phyloP scores from a whole-genome alignment of 495 filamentous ascomycete genomes.

The Viridothelium virens region DNA sequence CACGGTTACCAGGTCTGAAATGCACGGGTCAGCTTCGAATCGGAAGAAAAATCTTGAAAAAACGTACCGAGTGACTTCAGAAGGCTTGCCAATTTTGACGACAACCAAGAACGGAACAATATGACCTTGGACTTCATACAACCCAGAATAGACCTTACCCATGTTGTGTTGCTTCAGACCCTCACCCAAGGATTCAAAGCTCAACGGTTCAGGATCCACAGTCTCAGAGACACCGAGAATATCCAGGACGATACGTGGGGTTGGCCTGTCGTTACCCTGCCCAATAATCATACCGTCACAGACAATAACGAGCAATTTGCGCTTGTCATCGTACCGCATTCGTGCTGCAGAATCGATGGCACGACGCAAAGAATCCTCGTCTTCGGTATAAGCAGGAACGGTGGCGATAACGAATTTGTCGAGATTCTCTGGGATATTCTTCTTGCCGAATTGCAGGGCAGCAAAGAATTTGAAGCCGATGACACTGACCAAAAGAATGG shows the following conservation, averaged over 20 bases:
- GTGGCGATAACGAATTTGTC: constrained; percentile 99
- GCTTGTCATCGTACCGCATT: constrained; percentile 97
- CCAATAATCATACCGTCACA: constrained; percentile 99
- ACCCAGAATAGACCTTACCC: constrained; percentile 95
- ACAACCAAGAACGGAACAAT: constrained; percentile 97
- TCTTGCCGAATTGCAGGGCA: constrained; percentile 84
- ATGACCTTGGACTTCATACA: constrained; percentile 96
- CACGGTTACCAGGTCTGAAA: constrained; percentile 85
- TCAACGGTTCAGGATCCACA: constrained; percentile 92
- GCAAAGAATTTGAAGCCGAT: constrained; percentile 96
- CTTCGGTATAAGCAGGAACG: constrained; percentile 96
- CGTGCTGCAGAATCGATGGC: constrained; percentile 93
- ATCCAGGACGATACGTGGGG: constrained; percentile 91
- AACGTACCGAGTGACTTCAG: constrained; percentile 65
- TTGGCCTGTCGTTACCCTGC: constrained; percentile 93
- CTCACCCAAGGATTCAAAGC: constrained; percentile 94
- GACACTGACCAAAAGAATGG: constrained; percentile 68
- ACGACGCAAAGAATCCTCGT: constrained; percentile 91
- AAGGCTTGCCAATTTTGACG: constrained; percentile 95
- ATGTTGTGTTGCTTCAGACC: constrained; percentile 98
- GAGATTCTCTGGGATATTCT: constrained; percentile 86
- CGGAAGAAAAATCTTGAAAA: background rate
- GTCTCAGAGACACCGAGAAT: constrained; percentile 91
- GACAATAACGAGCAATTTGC: constrained; percentile 86
- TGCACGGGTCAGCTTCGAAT: constrained; percentile 1